Conservation (phyloP, 495 filamentous ascomycete species). For the Aspergillus olivimuriae region DNA sequence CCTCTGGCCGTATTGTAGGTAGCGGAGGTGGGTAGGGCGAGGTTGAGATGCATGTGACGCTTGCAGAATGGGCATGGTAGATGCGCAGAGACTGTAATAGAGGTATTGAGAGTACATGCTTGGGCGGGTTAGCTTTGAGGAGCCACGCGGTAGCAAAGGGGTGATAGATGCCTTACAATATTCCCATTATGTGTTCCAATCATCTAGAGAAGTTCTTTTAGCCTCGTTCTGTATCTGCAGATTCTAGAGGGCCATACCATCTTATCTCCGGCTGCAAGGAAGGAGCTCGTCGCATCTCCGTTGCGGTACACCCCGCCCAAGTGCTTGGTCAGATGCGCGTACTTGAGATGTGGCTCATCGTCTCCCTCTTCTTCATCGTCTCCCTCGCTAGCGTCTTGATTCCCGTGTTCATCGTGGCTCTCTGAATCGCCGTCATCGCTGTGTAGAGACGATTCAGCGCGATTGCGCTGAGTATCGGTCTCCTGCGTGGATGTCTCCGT, state of each 20-base stretch:
- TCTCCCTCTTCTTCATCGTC: slow-evolving; percentile 84
- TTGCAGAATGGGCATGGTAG: slow-evolving; percentile 89
- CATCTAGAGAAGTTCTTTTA: slow-evolving; percentile 52
- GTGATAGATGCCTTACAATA: slow-evolving; percentile 66
- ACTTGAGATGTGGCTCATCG: slow-evolving; percentile 94
- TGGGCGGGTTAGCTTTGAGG: slow-evolving; percentile 16
- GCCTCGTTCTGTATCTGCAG: slow-evolving; percentile 1
- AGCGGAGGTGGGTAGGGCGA: slow-evolving; percentile 82
- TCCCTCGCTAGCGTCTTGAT: slow-evolving; percentile 50
- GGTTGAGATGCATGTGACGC: slow-evolving; percentile 80
- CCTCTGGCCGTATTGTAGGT: slow-evolving; percentile 50
- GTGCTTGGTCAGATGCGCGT: slow-evolving; percentile 74
- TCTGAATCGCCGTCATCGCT: slow-evolving; percentile 13
- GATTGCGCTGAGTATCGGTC: slow-evolving; percentile 12
- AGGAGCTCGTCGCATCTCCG: slow-evolving; percentile 87
- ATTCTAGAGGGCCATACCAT: slow-evolving; percentile 55
- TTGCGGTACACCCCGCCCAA: slow-evolving; percentile 80
- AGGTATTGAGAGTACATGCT: slow-evolving; percentile 85
- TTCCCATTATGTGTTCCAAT: slow-evolving; percentile 96
- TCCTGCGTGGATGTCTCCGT: slow-evolving; percentile 14
- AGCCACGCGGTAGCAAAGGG: slow-evolving; percentile 1
- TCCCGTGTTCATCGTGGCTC: slow-evolving; percentile 19
- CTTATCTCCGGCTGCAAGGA: slow-evolving; percentile 87
- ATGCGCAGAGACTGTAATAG: slow-evolving; percentile 69
- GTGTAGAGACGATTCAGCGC: slow-evolving; percentile 16